A percentile compares a stretch with the other conserved stretches of the same genome.
Conservation (phyloP, 148 eudicot genomes). For the Mesembryanthemum crystallinum region DNA sequence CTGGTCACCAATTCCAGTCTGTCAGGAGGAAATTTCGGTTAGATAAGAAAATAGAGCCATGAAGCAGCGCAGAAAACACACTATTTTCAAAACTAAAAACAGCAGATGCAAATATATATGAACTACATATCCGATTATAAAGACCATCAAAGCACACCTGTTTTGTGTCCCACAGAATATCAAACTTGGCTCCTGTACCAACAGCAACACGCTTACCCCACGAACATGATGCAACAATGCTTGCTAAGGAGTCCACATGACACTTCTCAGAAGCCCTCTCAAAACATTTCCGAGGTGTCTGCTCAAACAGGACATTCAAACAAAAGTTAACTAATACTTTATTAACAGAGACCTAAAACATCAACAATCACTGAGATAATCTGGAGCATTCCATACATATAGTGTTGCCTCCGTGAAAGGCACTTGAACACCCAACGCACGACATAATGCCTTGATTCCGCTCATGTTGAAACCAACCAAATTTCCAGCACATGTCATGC, state of each 20-base stretch:
- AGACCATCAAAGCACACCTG: constrained; percentile 40
- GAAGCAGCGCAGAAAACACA: background rate
- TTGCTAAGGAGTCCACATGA: constrained; percentile 70
- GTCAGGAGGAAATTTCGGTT: background rate
- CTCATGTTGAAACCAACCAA: constrained; percentile 76
- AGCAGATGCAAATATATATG: background rate
- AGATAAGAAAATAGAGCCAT: constrained; percentile 16
- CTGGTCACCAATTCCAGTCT: constrained; percentile 47
- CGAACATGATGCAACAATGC: constrained; percentile 92
- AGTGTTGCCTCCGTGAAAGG: constrained; percentile 92
- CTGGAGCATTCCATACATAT: constrained; percentile 53
- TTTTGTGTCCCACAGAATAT: constrained; percentile 72
- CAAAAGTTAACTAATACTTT: background rate
- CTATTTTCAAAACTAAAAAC: background rate
- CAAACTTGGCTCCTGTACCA: constrained; percentile 89
- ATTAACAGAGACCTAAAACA: background rate
- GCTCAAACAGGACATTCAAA: constrained; percentile 3
- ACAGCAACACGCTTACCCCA: constrained; percentile 98
- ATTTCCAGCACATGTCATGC: constrained; percentile 91
- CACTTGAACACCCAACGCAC: constrained; percentile 65
- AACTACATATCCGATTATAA: background rate
- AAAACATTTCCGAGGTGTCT: constrained; percentile 92
- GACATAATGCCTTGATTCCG: constrained; percentile 79
- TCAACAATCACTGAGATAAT: background rate
- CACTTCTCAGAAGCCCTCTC: constrained; percentile 95